Conservation (phyloP, 2,329 filamentous ascomycete genomes). For the Xylariaceae sp. region DNA sequence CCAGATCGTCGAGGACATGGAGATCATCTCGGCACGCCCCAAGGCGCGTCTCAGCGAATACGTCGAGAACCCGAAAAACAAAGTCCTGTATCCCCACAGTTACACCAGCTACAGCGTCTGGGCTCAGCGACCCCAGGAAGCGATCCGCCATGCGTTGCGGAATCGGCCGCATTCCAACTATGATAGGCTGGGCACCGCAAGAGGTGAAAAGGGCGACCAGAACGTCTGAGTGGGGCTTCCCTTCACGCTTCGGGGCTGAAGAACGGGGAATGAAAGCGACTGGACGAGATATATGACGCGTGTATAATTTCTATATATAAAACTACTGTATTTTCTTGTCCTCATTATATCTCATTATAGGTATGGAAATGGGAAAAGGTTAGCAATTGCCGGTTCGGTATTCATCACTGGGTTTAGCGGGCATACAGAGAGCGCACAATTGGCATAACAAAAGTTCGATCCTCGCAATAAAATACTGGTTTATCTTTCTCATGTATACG, state of each 20-base stretch:
- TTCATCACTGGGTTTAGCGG: constrained; percentile 13
- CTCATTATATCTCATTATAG: constrained; percentile 1
- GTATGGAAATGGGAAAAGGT: constrained; percentile 1
- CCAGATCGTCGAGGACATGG: constrained; percentile 73
- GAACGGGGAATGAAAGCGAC: too few species aligned
- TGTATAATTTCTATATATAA: not conserved
- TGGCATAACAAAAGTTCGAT: constrained; percentile 1
- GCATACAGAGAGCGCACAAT: not conserved
- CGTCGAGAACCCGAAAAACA: constrained; percentile 48
- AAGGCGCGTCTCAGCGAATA: constrained; percentile 55
- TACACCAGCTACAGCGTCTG: constrained; percentile 34
- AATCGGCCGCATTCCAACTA: constrained; percentile 32
- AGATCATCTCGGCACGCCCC: constrained; percentile 67
- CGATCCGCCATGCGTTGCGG: constrained; percentile 32
- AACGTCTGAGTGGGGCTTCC: constrained; percentile 9
- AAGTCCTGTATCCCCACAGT: constrained; percentile 53
- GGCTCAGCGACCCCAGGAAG: constrained; percentile 32
- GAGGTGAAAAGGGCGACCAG: constrained; percentile 6
- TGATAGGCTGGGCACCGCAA: constrained; percentile 6
- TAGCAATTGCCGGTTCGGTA: not conserved
- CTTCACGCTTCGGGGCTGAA: too few species aligned
- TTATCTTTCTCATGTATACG: not conserved
- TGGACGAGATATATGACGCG: too few species aligned
- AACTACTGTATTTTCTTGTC: constrained; percentile 1
- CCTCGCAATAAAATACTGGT: not conserved